These are phyloP conservation scores for Decorospora gaudefroyi DNA, from an alignment of 2,329 filamentous ascomycete genomes.

Conservation along the genomic window DNA sequence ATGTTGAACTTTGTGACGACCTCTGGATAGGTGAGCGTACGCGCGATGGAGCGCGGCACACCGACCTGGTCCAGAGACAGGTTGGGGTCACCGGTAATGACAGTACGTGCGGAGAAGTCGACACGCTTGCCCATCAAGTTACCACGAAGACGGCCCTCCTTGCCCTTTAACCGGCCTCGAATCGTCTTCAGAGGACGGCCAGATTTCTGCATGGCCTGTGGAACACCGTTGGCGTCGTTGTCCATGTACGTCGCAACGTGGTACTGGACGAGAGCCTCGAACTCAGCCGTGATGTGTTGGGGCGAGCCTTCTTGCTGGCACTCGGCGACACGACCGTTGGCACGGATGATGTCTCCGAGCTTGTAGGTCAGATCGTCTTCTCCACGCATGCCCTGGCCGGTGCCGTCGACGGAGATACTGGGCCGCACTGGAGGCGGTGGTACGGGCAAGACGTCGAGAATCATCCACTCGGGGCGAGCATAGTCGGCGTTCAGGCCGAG, in stretches of 20 bases:
- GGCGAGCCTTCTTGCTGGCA: constrained; percentile 91
- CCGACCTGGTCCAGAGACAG: constrained; percentile 96
- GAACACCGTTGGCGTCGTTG: constrained; percentile 96
- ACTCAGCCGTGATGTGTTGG: constrained; percentile 87
- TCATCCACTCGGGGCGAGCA: constrained; percentile 97
- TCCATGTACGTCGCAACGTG: constrained; percentile 99
- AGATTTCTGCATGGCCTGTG: constrained; percentile 94
- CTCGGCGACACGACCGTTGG: constrained; percentile 91
- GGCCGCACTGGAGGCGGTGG: constrained; percentile 94
- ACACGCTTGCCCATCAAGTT: constrained; percentile 98
- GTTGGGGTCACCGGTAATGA: constrained; percentile 98
- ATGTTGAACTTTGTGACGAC: constrained; percentile 99
- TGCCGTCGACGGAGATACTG: constrained; percentile 96
- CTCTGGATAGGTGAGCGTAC: constrained; percentile 93
- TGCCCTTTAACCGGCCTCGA: constrained; percentile 95
- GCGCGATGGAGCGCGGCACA: constrained; percentile 90
- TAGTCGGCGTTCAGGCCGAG: constrained; percentile 95
- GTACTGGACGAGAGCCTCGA: constrained; percentile 90
- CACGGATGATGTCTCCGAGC: constrained; percentile 95
- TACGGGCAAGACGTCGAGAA: constrained; percentile 91
- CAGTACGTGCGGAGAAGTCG: constrained; percentile 98
- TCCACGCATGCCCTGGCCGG: constrained; percentile 86
- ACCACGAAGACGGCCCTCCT: constrained; percentile 95
- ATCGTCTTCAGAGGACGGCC: constrained; percentile 96
- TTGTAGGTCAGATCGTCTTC: constrained; percentile 99